Conservation (phyloP, 1,139 yeast genomes). For the Zygosaccharomyces pseudobailii region DNA sequence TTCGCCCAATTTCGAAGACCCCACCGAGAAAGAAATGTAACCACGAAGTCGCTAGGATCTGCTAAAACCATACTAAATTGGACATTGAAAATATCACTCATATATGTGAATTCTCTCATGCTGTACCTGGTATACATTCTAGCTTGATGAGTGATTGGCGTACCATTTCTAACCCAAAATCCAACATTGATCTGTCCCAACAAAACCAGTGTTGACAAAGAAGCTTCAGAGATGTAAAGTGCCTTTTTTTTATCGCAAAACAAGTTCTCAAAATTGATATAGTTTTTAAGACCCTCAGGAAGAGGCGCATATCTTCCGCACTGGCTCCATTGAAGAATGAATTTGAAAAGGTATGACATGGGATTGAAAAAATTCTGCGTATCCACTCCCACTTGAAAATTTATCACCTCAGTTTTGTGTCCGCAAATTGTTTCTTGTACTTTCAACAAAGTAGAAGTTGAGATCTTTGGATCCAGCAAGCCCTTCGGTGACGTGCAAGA, state of each 20-base stretch:
- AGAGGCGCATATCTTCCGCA: conserved; percentile 31
- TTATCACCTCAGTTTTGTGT: conserved; percentile 21
- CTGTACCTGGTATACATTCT: conserved; percentile 79
- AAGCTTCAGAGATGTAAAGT: conserved; percentile 49
- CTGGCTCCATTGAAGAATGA: conserved; percentile 32
- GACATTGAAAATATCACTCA: conserved; percentile 67
- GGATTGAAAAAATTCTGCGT: conserved; percentile 32
- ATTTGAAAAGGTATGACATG: conserved; percentile 31
- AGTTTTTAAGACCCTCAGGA: conserved; percentile 13
- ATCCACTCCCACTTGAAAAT: conserved; percentile 32
- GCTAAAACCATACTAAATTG: conserved; percentile 62
- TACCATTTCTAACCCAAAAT: conserved; percentile 87
- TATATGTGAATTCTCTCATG: conserved; percentile 74
- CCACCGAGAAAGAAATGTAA: conserved; percentile 68
- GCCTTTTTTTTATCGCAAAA: conserved; percentile 20
- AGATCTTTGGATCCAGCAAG: neutral
- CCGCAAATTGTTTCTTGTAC: conserved; percentile 25
- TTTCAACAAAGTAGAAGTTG: conserved; percentile 7
- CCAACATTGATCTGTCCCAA: conserved; percentile 74
- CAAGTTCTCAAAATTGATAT: conserved; percentile 15
- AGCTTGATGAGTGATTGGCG: conserved; percentile 71
- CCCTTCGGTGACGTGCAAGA: conserved; percentile 3
- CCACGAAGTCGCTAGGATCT: conserved; percentile 54
- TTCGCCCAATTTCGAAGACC: conserved; percentile 47
- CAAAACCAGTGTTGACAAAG: conserved; percentile 69